These are phyloP conservation scores for Arthrobotrys pseudoclavata DNA, from an alignment of 2,329 filamentous ascomycete species.

Conservation along the genomic window DNA sequence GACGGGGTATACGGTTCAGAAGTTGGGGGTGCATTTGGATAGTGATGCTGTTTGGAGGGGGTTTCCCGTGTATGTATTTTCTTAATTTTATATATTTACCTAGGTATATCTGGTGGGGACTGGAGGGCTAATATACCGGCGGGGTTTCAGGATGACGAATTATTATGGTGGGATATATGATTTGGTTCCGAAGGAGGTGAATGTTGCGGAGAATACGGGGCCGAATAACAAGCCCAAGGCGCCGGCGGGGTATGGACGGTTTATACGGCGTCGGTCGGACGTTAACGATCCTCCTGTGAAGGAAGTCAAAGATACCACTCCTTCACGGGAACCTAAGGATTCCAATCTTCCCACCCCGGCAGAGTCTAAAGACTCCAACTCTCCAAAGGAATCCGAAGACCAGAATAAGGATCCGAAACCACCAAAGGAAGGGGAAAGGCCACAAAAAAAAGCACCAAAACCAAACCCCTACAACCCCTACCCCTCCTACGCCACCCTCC, in stretches of 20 bases:
- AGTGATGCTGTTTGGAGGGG: slow-evolving; percentile 47
- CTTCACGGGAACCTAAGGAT: neutral
- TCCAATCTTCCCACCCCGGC: neutral
- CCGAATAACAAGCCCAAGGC: slow-evolving; percentile 69
- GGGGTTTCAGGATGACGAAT: slow-evolving; percentile 71
- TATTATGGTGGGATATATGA: slow-evolving; percentile 90
- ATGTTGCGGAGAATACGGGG: slow-evolving; percentile 82
- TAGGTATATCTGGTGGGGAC: neutral
- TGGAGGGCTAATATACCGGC: neutral
- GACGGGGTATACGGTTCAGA: slow-evolving; percentile 38
- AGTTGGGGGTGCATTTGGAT: slow-evolving; percentile 44
- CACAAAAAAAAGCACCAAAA: slow-evolving; percentile 65
- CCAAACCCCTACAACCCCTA: slow-evolving; percentile 75
- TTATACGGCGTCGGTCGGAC: neutral
- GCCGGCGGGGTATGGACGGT: slow-evolving; percentile 60
- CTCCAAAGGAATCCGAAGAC: neutral
- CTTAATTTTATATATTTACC: neutral
- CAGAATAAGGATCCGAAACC: slow-evolving; percentile 63
- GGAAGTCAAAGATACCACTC: neutral
- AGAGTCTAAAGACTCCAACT: neutral
- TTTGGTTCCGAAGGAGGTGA: slow-evolving; percentile 75
- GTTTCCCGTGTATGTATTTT: slow-evolving; percentile 40
- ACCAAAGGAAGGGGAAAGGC: slow-evolving; percentile 66
- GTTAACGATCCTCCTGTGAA: neutral
- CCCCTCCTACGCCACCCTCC: slow-evolving; percentile 71